phyloP scores from a whole-genome alignment of 352 stramenopile genomes.

The Pythium inflatum region DNA sequence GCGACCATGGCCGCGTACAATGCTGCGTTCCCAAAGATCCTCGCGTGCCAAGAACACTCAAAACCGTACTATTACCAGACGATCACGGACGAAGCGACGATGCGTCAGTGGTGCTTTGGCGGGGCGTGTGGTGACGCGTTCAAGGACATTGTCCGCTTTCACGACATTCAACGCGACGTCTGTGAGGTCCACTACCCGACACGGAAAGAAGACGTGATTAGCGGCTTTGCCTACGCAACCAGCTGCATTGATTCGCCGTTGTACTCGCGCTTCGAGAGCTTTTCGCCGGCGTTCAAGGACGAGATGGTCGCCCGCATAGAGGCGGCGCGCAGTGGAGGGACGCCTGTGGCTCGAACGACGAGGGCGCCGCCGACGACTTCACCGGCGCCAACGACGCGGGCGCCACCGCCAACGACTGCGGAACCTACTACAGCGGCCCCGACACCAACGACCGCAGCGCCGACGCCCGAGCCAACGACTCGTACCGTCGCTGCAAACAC shows the following conservation, averaged over 20 bases:
- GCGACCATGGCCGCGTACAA: conserved; percentile 16
- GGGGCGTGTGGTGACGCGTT: conserved; percentile 6
- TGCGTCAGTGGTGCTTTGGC: not conserved
- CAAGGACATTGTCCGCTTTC: conserved; percentile 16
- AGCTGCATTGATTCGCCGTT: not conserved
- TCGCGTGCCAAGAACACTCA: not conserved
- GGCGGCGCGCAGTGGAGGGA: not conserved
- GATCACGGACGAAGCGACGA: not conserved
- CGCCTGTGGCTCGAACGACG: not conserved
- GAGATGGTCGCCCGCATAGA: not conserved
- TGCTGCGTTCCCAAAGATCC: not conserved
- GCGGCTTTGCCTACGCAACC: not conserved
- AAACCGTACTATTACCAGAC: not conserved
- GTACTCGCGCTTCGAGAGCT: not conserved
- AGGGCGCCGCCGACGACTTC: not conserved
- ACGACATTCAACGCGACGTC: conserved; percentile 3
- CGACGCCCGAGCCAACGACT: not conserved
- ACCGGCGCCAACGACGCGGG: not conserved
- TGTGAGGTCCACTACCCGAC: conserved; percentile 21
- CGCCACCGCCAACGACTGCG: not conserved
- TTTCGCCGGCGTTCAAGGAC: not conserved
- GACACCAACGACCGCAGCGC: not conserved
- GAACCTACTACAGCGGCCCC: not conserved
- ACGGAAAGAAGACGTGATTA: conserved; percentile 3
- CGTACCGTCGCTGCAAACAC: not conserved